Percentiles rank a stretch among this genome's conserved stretches.
These are phyloP conservation scores for Bertia moriformis DNA, from an alignment of 2,329 filamentous ascomycete genomes.

Conservation along the genomic window DNA sequence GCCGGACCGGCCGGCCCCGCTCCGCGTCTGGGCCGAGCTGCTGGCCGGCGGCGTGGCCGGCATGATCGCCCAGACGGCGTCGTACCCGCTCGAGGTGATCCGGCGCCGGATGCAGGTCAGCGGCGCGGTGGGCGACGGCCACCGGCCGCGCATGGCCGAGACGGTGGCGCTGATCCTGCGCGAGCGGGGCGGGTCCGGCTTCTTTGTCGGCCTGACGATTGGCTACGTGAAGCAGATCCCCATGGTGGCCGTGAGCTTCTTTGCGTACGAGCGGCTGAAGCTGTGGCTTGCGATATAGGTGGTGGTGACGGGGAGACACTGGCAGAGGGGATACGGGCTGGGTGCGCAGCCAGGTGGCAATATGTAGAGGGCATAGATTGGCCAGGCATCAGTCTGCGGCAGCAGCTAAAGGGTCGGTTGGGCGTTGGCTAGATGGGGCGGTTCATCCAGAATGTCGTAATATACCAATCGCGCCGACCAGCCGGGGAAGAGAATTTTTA, in stretches of 20 bases:
- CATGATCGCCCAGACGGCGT: slow-evolving; percentile 76
- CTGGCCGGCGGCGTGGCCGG: slow-evolving; percentile 73
- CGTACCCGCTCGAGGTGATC: slow-evolving; percentile 88
- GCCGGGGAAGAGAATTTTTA: too few species aligned
- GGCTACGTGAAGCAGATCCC: slow-evolving; percentile 91
- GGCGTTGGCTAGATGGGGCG: too few species aligned
- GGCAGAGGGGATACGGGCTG: too few species aligned
- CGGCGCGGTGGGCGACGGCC: slow-evolving; percentile 83
- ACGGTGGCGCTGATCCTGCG: slow-evolving; percentile 61
- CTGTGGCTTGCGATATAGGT: slow-evolving; percentile 48
- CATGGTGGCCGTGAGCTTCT: slow-evolving; percentile 62
- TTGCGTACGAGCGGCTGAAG: slow-evolving; percentile 53
- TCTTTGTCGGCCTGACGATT: slow-evolving; percentile 85
- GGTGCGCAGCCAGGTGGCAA: too few species aligned
- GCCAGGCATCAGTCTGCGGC: too few species aligned
- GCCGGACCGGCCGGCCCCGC: slow-evolving; percentile 49
- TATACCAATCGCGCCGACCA: too few species aligned
- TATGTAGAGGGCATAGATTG: too few species aligned
- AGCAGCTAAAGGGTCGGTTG: too few species aligned
- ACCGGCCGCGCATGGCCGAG: slow-evolving; percentile 61
- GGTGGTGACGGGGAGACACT: too few species aligned
- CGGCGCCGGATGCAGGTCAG: slow-evolving; percentile 90
- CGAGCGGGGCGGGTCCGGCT: slow-evolving; percentile 66
- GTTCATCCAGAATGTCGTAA: too few species aligned
- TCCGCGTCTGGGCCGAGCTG: slow-evolving; percentile 82